These are phyloP conservation scores for Fusarium circinatum DNA, from an alignment of 2,329 filamentous ascomycete genomes.

Conservation along the genomic window DNA sequence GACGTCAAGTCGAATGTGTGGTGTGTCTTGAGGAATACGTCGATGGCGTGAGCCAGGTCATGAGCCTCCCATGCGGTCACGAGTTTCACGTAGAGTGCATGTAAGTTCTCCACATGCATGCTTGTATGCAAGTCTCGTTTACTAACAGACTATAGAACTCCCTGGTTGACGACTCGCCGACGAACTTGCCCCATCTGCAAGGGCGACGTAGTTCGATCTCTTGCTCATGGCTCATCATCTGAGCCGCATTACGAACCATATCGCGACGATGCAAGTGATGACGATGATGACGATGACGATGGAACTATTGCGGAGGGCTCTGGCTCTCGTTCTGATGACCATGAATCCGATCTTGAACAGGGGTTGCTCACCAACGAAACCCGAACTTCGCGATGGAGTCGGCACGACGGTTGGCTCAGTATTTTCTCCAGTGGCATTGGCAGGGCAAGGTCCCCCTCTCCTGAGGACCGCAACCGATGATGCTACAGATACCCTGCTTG, in stretches of 20 bases:
- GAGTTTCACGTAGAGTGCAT: slow-evolving; percentile 99
- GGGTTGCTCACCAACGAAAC: slow-evolving; percentile 46
- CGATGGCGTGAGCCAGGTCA: slow-evolving; percentile 92
- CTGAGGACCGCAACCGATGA: slow-evolving; percentile 43
- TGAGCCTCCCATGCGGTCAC: slow-evolving; percentile 97
- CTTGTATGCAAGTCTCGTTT: background rate
- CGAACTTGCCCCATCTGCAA: slow-evolving; percentile 99
- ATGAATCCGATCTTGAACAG: slow-evolving; percentile 56
- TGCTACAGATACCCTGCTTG: background rate
- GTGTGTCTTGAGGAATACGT: slow-evolving; percentile 97
- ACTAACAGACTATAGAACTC: slow-evolving; percentile 70
- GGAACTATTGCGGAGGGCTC: slow-evolving; percentile 53
- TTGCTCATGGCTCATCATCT: slow-evolving; percentile 65
- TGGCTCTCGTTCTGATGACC: slow-evolving; percentile 45
- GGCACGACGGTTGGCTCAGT: slow-evolving; percentile 52
- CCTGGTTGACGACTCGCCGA: slow-evolving; percentile 93
- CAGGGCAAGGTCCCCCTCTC: slow-evolving; percentile 38
- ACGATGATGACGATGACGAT: slow-evolving; percentile 54
- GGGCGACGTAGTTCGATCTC: slow-evolving; percentile 85
- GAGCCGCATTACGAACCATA: slow-evolving; percentile 65
- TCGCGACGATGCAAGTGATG: slow-evolving; percentile 60
- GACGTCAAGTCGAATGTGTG: slow-evolving; percentile 84
- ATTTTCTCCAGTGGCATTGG: slow-evolving; percentile 49
- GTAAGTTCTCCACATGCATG: slow-evolving; percentile 66
- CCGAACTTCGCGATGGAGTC: slow-evolving; percentile 35